Evolutionary conservation across 371 early-diverging fungal genomes (phyloP).

Genomic region (Rhizopus stolonifer): DNA sequence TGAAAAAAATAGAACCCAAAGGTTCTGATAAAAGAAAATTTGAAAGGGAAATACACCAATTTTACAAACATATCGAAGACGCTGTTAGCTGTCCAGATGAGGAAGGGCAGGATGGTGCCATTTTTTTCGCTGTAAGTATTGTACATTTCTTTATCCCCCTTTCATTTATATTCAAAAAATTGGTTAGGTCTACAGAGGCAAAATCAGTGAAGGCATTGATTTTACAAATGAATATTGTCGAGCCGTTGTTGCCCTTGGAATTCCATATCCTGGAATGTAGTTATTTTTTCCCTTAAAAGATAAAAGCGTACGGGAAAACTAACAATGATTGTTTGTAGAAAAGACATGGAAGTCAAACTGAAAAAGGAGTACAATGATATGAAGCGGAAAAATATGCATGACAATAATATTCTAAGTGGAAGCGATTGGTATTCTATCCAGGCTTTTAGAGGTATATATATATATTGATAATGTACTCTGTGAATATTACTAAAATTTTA

Average conservation of each 20-base stretch:
- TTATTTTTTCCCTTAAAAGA: background rate
- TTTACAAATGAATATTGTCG: constrained; percentile 88
- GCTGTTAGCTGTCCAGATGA: constrained; percentile 12
- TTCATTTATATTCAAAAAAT: background rate
- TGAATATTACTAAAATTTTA: background rate
- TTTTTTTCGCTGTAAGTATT: constrained; percentile 57
- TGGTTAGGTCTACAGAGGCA: constrained; percentile 75
- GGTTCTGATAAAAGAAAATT: constrained; percentile 52
- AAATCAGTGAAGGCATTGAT: constrained; percentile 94
- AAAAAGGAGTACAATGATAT: constrained; percentile 44
- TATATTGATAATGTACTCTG: too few relatives aligned
- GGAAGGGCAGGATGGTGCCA: constrained; percentile 52
- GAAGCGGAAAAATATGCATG: constrained; percentile 1
- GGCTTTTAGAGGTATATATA: constrained; percentile 64
- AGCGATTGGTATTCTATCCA: constrained; percentile 72
- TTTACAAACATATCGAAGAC: constrained; percentile 38
- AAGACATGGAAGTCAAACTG: constrained; percentile 38
- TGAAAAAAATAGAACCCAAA: constrained; percentile 42
- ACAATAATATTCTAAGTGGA: constrained; percentile 21
- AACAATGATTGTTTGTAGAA: constrained; percentile 1
- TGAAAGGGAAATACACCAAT: constrained; percentile 49
- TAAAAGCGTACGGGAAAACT: background rate
- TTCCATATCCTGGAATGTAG: constrained; percentile 79
- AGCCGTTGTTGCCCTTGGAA: constrained; percentile 89
- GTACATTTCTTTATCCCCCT: too few relatives aligned